A percentile compares a stretch with the other conserved stretches of the same genome.
Conservation (phyloP, 768 basidiomycete genomes). For the Boletus fagicola region DNA sequence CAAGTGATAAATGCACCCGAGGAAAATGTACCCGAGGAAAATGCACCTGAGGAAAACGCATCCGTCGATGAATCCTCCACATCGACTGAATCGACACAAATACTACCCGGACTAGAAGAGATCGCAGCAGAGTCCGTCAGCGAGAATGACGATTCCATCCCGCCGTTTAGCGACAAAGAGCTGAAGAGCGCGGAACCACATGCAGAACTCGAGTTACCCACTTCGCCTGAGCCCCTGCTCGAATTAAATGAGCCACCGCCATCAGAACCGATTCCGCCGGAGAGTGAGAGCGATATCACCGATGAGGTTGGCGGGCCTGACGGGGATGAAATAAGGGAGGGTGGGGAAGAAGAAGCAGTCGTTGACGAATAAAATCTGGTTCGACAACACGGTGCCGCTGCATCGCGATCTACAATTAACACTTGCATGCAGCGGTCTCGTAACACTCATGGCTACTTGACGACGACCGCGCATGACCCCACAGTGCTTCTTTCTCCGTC, state of each 20-base stretch:
- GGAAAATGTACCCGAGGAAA: constrained; percentile 5
- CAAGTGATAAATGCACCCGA: not conserved
- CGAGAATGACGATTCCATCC: constrained; percentile 8
- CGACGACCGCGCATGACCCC: constrained; percentile 3
- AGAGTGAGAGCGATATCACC: constrained; percentile 36
- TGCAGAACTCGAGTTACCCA: constrained; percentile 7
- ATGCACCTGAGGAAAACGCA: not conserved
- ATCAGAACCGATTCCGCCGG: constrained; percentile 33
- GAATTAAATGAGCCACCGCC: constrained; percentile 33
- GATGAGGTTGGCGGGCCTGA: constrained; percentile 27
- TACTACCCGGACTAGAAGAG: constrained; percentile 4
- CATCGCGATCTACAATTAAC: constrained; percentile 11
- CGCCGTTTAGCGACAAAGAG: constrained; percentile 2
- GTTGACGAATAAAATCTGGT: constrained; percentile 5
- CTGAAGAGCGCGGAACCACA: not conserved
- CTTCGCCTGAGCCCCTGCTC: constrained; percentile 12
- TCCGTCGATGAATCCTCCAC: constrained; percentile 1
- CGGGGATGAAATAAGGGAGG: constrained; percentile 19
- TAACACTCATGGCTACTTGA: constrained; percentile 12
- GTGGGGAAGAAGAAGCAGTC: constrained; percentile 16
- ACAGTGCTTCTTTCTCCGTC: constrained; percentile 14
- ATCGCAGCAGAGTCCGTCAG: not conserved
- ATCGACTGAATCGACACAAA: constrained; percentile 3
- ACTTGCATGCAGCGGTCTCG: not conserved
- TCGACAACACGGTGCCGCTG: constrained; percentile 21